Evolutionary conservation across 2,329 filamentous ascomycete species (phyloP).

Genomic region (Sordariomycetes sp.): DNA sequence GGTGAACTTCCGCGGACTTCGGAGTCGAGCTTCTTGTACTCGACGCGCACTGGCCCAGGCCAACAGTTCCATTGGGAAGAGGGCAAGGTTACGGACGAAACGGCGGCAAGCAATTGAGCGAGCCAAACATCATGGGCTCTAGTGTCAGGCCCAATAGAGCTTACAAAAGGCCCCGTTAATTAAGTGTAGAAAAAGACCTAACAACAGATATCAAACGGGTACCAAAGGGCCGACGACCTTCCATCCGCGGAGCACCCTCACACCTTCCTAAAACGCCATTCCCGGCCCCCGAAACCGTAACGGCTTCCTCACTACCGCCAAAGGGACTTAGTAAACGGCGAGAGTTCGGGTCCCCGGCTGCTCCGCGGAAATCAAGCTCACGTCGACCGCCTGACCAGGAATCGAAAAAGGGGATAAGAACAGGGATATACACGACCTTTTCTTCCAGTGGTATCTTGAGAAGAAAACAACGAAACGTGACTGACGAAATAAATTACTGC

Average conservation of each 20-base stretch:
- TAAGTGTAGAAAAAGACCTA: neutral
- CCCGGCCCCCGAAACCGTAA: too few relatives aligned
- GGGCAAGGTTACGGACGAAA: too few relatives aligned
- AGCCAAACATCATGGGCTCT: neutral
- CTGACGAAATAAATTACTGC: neutral
- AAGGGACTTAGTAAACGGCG: neutral
- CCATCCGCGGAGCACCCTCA: neutral
- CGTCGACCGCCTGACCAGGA: neutral
- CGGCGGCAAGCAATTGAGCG: neutral
- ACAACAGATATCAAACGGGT: neutral
- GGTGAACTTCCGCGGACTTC: too few relatives aligned
- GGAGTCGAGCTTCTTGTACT: too few relatives aligned
- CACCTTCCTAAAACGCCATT: too few relatives aligned
- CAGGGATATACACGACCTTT: neutral
- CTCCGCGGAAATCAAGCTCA: neutral
- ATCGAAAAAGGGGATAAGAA: neutral
- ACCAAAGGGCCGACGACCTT: neutral
- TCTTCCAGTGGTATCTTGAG: constrained; percentile 11
- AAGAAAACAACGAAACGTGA: constrained; percentile 7
- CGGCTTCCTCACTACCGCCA: neutral
- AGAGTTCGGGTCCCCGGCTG: too few relatives aligned
- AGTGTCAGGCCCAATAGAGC: neutral
- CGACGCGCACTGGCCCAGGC: too few relatives aligned
- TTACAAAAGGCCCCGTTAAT: neutral
- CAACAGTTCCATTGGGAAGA: too few relatives aligned